phyloP scores from a whole-genome alignment of 2,329 filamentous ascomycete genomes.

The Bimuria novae-zelandiae region DNA sequence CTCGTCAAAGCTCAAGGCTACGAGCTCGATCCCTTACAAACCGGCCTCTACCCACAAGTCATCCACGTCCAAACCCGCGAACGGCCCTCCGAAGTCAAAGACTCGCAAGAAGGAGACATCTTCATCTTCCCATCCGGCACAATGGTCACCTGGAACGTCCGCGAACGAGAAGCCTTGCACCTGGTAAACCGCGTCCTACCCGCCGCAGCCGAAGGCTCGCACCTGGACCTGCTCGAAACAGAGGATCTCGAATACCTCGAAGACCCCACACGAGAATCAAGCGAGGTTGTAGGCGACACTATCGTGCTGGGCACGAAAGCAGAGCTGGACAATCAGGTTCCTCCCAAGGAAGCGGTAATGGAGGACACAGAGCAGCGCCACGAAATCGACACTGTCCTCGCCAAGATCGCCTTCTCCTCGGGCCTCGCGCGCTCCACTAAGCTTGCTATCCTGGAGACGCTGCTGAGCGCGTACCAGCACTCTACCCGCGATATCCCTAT shows the following conservation, averaged over 20 bases:
- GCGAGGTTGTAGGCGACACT: slow-evolving; percentile 81
- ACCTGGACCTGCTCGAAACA: slow-evolving; percentile 74
- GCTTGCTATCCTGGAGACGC: slow-evolving; percentile 84
- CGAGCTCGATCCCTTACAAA: slow-evolving; percentile 65
- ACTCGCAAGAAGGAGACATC: slow-evolving; percentile 72
- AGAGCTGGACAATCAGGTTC: slow-evolving; percentile 20
- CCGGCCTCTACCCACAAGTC: slow-evolving; percentile 67
- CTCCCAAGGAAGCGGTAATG: slow-evolving; percentile 50
- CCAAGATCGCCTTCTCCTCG: slow-evolving; percentile 96
- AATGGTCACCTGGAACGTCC: slow-evolving; percentile 88
- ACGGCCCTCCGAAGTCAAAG: slow-evolving; percentile 45
- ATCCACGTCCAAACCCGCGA: slow-evolving; percentile 61
- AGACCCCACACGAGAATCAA: slow-evolving; percentile 73
- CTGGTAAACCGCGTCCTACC: slow-evolving; percentile 68
- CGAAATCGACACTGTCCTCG: slow-evolving; percentile 69
- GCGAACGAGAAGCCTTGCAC: slow-evolving; percentile 67
- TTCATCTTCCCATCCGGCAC: slow-evolving; percentile 97
- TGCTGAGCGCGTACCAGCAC: slow-evolving; percentile 82
- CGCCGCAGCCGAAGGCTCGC: slow-evolving; percentile 75
- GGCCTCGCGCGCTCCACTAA: slow-evolving; percentile 92
- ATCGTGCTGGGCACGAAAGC: slow-evolving; percentile 82
- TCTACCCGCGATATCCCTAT: slow-evolving; percentile 82
- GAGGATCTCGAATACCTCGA: slow-evolving; percentile 89
- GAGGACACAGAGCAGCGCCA: slow-evolving; percentile 36
- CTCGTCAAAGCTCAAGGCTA: slow-evolving; percentile 64